A percentile compares a stretch with the other conserved stretches of the same genome.
Evolutionary conservation across 2,329 filamentous ascomycete genomes (phyloP).

Genomic region (Podosphaera fusca): DNA sequence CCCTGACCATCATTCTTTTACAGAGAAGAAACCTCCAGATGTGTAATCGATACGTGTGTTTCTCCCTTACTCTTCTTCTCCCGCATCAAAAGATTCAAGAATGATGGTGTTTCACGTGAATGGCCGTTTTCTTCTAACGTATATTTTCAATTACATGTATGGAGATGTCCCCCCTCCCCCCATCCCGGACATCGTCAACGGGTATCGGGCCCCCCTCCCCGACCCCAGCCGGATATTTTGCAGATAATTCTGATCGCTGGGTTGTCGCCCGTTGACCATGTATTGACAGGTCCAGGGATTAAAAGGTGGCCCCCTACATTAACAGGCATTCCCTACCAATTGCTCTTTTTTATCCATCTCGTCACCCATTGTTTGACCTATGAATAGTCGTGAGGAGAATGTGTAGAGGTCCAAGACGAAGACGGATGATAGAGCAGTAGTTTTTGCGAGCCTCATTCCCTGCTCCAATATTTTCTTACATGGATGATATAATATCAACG

Average conservation of each 20-base stretch:
- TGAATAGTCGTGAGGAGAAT: no score
- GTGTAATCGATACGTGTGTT: no score
- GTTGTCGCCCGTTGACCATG: not conserved
- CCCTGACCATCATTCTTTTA: not conserved
- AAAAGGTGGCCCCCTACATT: not conserved
- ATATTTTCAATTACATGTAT: not conserved
- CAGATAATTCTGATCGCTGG: not conserved
- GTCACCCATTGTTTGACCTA: no score
- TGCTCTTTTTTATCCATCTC: no score
- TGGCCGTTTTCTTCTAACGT: not conserved
- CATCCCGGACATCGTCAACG: not conserved
- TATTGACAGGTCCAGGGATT: not conserved
- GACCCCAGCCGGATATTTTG: not conserved
- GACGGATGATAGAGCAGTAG: not conserved
- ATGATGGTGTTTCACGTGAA: not conserved
- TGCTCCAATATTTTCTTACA: not conserved
- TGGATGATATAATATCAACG: no score
- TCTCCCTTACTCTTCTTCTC: not conserved
- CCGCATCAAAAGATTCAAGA: not conserved
- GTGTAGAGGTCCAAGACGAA: not conserved
- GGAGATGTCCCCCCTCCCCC: no score
- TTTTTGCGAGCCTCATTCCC: not conserved
- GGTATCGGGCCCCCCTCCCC: not conserved
- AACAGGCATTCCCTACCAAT: not conserved
- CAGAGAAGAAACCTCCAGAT: no score